These are phyloP conservation scores for Podaxis mareebaensis DNA, from an alignment of 768 basidiomycete species.

Conservation along the genomic window DNA sequence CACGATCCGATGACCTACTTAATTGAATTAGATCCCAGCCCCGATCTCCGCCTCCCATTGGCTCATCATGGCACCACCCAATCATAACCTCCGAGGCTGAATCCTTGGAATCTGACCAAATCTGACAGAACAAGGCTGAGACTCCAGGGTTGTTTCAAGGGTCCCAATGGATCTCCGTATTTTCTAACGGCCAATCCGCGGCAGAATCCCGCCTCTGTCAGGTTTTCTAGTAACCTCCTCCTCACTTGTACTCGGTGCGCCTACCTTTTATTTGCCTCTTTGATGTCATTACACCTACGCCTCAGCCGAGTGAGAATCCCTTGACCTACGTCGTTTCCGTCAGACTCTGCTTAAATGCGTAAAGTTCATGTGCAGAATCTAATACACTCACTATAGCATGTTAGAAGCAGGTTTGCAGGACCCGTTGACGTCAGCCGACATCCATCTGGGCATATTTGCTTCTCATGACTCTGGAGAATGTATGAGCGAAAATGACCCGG, in stretches of 20 bases:
- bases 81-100: slow-evolving; percentile 1
- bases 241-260: neutral
- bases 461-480: neutral
- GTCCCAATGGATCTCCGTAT: neutral
- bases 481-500: neutral
- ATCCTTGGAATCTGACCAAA: slow-evolving; percentile 12
- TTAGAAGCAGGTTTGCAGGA: neutral
- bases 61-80: slow-evolving; percentile 7
- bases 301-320: no score
- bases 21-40: neutral
- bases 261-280: neutral
- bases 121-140: slow-evolving; percentile 1
- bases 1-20: slow-evolving; percentile 14
- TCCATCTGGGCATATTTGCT: neutral
- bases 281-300: no score
- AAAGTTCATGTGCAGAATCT: no score
- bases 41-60: neutral
- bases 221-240: neutral
- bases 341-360: no score
- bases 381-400: neutral
- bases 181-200: slow-evolving; percentile 3
- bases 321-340: no score
- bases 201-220: neutral
- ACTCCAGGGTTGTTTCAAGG: slow-evolving; percentile 3
- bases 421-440: neutral